A percentile compares a stretch with the other conserved stretches of the same genome.
Conservation (phyloP, 2,329 filamentous ascomycete genomes). For the Arthrobotrys entomopaga region DNA sequence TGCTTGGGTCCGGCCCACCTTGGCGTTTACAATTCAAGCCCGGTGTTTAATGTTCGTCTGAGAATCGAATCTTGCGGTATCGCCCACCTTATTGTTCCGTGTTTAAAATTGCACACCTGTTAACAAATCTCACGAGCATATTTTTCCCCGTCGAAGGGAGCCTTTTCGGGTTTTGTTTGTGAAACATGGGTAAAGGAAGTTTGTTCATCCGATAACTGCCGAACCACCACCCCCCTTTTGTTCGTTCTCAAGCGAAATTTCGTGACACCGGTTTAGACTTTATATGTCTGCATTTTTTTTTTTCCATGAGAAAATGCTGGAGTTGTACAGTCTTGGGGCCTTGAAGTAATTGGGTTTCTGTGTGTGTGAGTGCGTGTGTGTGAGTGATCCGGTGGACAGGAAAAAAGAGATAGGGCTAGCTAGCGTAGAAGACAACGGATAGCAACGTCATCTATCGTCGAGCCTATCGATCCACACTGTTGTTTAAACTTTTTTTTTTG, state of each 20-base stretch:
- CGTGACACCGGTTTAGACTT: slow-evolving; percentile 24
- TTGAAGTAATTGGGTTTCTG: no score
- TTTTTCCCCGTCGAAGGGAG: no score
- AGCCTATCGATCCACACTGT: background rate
- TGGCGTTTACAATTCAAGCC: no score
- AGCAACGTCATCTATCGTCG: slow-evolving; percentile 47
- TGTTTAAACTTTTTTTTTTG: background rate
- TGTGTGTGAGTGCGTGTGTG: no score
- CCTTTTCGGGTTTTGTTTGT: background rate
- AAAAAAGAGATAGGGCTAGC: no score
- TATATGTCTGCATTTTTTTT: background rate
- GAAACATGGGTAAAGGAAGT: background rate
- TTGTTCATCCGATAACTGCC: slow-evolving; percentile 28
- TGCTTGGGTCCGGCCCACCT: no score
- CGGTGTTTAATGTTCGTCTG: background rate
- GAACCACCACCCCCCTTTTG: background rate
- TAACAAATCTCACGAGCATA: no score
- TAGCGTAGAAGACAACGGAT: background rate
- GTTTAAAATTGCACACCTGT: no score
- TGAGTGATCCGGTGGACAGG: no score
- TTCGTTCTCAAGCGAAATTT: slow-evolving; percentile 11
- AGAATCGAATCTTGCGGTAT: background rate
- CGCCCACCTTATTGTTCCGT: no score
- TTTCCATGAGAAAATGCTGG: background rate
- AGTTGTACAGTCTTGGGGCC: no score